Percentiles rank a stretch among this genome's conserved stretches.
Conservation (phyloP, 2,329 filamentous ascomycete genomes). For the Cercospora sojina region DNA sequence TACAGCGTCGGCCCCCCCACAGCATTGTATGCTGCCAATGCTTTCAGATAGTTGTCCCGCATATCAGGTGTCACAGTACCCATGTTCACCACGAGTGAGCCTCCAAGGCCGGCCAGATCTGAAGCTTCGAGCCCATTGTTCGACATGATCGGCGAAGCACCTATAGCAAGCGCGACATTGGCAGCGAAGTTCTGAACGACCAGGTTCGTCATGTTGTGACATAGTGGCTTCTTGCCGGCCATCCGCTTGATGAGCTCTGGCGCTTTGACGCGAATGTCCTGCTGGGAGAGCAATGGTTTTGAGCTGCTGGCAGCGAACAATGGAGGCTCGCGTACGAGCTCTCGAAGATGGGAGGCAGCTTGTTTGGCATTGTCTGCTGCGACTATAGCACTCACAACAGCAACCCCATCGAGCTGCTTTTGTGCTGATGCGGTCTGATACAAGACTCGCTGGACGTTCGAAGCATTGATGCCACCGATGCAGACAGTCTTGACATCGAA, state of each 20-base stretch:
- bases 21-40: slow-evolving; percentile 77
- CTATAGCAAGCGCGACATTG: slow-evolving; percentile 80
- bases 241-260: slow-evolving; percentile 56
- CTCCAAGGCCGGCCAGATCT: slow-evolving; percentile 75
- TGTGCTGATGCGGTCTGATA: slow-evolving; percentile 61
- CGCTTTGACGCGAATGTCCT: slow-evolving; percentile 31
- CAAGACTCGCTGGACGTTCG: slow-evolving; percentile 71
- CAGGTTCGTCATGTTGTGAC: slow-evolving; percentile 94
- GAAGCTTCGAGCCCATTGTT: slow-evolving; percentile 78
- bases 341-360: slow-evolving; percentile 60
- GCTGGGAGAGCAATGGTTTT: slow-evolving; percentile 34
- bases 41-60: slow-evolving; percentile 68
- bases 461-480: slow-evolving; percentile 82
- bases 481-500: slow-evolving; percentile 65
- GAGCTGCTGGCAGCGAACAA: slow-evolving; percentile 36
- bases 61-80: slow-evolving; percentile 80
- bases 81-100: slow-evolving; percentile 89
- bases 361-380: slow-evolving; percentile 65
- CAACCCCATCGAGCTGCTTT: slow-evolving; percentile 74
- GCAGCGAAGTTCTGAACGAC: slow-evolving; percentile 95
- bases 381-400: slow-evolving; percentile 86
- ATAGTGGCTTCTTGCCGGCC: slow-evolving; percentile 63
- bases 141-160: slow-evolving; percentile 91
- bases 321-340: slow-evolving; percentile 52
- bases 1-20: slow-evolving; percentile 73